Percentiles rank a stretch among this genome's conserved stretches.
Evolutionary conservation across 176 grass and related monocot species (phyloP).

Genomic region (Hordeum marinum): DNA sequence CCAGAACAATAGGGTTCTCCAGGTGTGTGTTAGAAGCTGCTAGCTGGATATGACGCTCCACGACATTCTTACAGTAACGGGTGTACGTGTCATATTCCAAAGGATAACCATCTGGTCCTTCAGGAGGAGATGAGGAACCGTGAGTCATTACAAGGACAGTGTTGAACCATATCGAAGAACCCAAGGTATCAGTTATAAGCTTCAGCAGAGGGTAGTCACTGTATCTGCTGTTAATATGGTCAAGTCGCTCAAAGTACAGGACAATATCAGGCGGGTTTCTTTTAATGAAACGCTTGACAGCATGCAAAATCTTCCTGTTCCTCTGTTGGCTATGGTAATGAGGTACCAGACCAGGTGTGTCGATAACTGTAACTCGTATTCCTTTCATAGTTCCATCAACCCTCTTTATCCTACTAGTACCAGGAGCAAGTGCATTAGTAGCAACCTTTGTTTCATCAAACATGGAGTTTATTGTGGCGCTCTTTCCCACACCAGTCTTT

Average conservation of each 20-base stretch:
- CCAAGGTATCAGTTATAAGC: slow-evolving; percentile 85
- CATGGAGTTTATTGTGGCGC: slow-evolving; percentile 70
- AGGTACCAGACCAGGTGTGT: slow-evolving; percentile 76
- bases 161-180: slow-evolving; percentile 91
- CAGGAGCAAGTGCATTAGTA: slow-evolving; percentile 47
- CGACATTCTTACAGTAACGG: slow-evolving; percentile 51
- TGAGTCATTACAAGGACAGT: slow-evolving; percentile 88
- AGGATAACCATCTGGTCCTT: slow-evolving; percentile 88
- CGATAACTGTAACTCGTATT: slow-evolving; percentile 76
- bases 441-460: slow-evolving; percentile 48
- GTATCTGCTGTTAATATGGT: slow-evolving; percentile 54
- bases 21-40: slow-evolving; percentile 62
- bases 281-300: slow-evolving; percentile 68
- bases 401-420: slow-evolving; percentile 51
- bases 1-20: slow-evolving; percentile 61
- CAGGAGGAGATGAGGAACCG: slow-evolving; percentile 53
- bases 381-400: slow-evolving; percentile 72
- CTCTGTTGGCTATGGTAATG: slow-evolving; percentile 36
- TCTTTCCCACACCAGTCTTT: slow-evolving; percentile 71
- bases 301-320: slow-evolving; percentile 74
- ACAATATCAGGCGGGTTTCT: slow-evolving; percentile 75
- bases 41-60: slow-evolving; percentile 58
- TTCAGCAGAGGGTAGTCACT: slow-evolving; percentile 70
- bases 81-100: slow-evolving; percentile 70
- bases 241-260: slow-evolving; percentile 73